These are phyloP conservation scores for Penicillium sp. DNA, from an alignment of 2,329 filamentous ascomycete species.

Conservation along the genomic window DNA sequence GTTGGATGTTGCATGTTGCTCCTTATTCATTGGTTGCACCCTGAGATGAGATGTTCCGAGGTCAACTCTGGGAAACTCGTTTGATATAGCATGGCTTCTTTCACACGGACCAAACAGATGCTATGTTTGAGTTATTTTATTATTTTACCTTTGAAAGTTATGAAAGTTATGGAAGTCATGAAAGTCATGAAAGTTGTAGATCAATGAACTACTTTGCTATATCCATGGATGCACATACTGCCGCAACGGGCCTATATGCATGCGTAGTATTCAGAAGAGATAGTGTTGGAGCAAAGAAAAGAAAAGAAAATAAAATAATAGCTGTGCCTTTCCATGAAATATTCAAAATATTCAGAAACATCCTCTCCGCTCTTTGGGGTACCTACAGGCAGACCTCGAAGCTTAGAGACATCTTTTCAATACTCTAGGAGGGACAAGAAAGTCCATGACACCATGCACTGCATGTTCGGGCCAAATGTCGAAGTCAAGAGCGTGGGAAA, in stretches of 20 bases:
- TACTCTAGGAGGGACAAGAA: conserved; percentile 9
- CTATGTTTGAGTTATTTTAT: neutral
- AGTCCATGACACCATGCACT: conserved; percentile 13
- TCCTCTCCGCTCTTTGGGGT: conserved; percentile 18
- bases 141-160: neutral
- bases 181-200: neutral
- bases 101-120: neutral
- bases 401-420: conserved; percentile 16
- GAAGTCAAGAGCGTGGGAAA: conserved; percentile 9
- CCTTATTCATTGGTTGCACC: conserved; percentile 23
- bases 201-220: neutral
- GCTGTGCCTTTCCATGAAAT: neutral
- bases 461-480: conserved; percentile 20
- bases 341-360: neutral
- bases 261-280: conserved; percentile 11
- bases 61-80: neutral
- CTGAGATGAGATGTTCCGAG: neutral
- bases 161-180: too few relatives aligned
- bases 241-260: conserved; percentile 28
- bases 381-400: conserved; percentile 33
- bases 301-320: too few relatives aligned
- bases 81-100: neutral
- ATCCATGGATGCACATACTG: conserved; percentile 15
- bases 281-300: conserved; percentile 9
- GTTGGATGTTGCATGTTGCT: conserved; percentile 21